Evolutionary conservation across 2,329 filamentous ascomycete species (phyloP).

Genomic region (Westerdykella ornata): DNA sequence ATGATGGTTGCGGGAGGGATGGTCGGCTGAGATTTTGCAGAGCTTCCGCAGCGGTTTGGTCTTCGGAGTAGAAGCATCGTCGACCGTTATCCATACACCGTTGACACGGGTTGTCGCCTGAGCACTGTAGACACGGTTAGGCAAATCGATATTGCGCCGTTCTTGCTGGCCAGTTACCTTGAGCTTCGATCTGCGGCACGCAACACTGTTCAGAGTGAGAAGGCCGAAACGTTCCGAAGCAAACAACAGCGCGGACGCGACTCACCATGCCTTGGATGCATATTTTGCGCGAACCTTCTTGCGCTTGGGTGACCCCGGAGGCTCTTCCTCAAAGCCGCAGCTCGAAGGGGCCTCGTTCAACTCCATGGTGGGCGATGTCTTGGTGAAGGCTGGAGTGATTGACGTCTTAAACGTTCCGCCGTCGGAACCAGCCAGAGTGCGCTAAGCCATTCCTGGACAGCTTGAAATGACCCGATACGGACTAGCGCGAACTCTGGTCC

Average conservation of each 20-base stretch:
- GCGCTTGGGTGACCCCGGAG: conserved; percentile 27
- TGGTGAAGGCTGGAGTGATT: not conserved
- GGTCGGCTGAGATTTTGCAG: conserved; percentile 35
- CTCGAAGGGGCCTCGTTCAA: not conserved
- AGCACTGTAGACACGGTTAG: conserved; percentile 17
- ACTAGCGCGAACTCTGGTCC: too few species aligned
- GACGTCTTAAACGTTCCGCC: too few species aligned
- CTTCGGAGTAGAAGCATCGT: conserved; percentile 35
- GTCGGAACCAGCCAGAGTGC: too few species aligned
- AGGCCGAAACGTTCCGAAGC: conserved; percentile 18
- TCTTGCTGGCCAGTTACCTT: conserved; percentile 19
- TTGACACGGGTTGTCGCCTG: conserved; percentile 32
- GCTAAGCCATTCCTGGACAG: too few species aligned
- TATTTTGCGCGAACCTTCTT: conserved; percentile 35
- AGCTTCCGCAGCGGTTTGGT: conserved; percentile 34
- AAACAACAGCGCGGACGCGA: conserved; percentile 4
- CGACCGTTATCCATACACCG: conserved; percentile 31
- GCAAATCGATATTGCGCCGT: conserved; percentile 2
- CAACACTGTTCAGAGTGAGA: conserved; percentile 19
- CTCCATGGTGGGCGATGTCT: not conserved
- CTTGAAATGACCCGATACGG: too few species aligned
- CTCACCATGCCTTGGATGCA: conserved; percentile 32
- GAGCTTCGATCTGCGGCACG: conserved; percentile 32
- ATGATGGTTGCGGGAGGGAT: conserved; percentile 15
- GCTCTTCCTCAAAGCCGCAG: conserved; percentile 10